Conservation (phyloP, 371 early-diverging fungal species). For the Zopfochytrium polystomum region DNA sequence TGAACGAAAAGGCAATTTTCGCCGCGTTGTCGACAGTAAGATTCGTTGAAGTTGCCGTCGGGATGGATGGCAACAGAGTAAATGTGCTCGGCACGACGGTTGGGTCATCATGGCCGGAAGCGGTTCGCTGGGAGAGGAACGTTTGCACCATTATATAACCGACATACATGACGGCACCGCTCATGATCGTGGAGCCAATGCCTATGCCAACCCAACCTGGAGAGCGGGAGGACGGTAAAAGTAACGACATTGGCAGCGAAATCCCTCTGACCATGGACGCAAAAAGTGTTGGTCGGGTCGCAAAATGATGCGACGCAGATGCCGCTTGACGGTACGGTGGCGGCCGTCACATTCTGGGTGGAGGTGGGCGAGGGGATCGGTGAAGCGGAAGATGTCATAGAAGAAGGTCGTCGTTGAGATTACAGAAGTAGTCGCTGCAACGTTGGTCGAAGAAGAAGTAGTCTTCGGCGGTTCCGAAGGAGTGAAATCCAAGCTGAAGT, state of each 20-base stretch:
- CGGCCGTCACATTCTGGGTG: neutral
- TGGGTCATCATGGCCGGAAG: slow-evolving; percentile 12
- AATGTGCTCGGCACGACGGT: neutral
- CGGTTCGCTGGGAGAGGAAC: slow-evolving; percentile 11
- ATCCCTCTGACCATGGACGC: slow-evolving; percentile 12
- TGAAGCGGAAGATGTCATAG: neutral
- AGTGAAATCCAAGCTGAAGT: too few species aligned
- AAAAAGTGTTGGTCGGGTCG: slow-evolving; percentile 5
- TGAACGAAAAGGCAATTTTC: slow-evolving; percentile 6
- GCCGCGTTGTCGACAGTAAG: slow-evolving; percentile 7
- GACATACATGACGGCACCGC: slow-evolving; percentile 23
- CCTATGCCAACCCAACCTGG: slow-evolving; percentile 26
- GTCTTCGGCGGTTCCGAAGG: too few species aligned
- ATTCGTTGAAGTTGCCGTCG: neutral
- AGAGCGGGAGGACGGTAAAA: slow-evolving; percentile 9
- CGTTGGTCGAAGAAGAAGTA: too few species aligned
- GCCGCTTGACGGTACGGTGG: neutral
- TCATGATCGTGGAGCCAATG: slow-evolving; percentile 25
- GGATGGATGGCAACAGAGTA: neutral
- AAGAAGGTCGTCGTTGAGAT: neutral
- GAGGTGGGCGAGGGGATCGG: slow-evolving; percentile 1
- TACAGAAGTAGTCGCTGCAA: too few species aligned
- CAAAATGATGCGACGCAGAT: slow-evolving; percentile 4
- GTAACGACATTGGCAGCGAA: slow-evolving; percentile 3
- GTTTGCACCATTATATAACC: slow-evolving; percentile 14